Conservation (phyloP, 805 yeast species). For the Kodamaea nitidulidarum region DNA sequence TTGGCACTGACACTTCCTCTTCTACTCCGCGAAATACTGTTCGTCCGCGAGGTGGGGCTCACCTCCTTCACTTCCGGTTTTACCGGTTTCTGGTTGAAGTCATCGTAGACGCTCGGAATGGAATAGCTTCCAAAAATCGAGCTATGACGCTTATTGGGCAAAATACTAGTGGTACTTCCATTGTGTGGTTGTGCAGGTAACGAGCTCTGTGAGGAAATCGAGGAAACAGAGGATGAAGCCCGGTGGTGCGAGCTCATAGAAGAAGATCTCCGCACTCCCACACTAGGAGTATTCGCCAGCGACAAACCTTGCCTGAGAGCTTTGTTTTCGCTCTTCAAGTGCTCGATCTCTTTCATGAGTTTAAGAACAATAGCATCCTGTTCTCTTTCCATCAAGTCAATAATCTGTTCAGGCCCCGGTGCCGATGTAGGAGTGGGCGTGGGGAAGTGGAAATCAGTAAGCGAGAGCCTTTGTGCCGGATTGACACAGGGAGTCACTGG, state of each 20-base stretch:
- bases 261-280: conserved; percentile 12
- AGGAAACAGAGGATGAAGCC: conserved; percentile 8
- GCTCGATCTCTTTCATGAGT: conserved; percentile 58
- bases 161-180: not conserved
- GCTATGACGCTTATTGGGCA: conserved; percentile 13
- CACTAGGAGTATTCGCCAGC: not conserved
- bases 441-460: conserved; percentile 10
- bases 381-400: conserved; percentile 64
- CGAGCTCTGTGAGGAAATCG: conserved; percentile 9
- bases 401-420: conserved; percentile 37
- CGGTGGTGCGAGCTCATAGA: conserved; percentile 14
- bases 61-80: conserved; percentile 8
- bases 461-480: conserved; percentile 8
- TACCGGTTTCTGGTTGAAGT: conserved; percentile 8
- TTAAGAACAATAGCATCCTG: conserved; percentile 71
- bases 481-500: conserved; percentile 5
- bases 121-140: conserved; percentile 11
- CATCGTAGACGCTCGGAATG: conserved; percentile 9
- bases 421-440: conserved; percentile 1
- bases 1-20: conserved; percentile 8
- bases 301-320: conserved; percentile 20
- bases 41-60: conserved; percentile 10
- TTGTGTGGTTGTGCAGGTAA: not conserved
- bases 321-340: conserved; percentile 51
- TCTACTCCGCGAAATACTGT: conserved; percentile 8